Evolutionary conservation across 2,329 filamentous ascomycete genomes (phyloP).

Genomic region (Drechslerella dactyloides): DNA sequence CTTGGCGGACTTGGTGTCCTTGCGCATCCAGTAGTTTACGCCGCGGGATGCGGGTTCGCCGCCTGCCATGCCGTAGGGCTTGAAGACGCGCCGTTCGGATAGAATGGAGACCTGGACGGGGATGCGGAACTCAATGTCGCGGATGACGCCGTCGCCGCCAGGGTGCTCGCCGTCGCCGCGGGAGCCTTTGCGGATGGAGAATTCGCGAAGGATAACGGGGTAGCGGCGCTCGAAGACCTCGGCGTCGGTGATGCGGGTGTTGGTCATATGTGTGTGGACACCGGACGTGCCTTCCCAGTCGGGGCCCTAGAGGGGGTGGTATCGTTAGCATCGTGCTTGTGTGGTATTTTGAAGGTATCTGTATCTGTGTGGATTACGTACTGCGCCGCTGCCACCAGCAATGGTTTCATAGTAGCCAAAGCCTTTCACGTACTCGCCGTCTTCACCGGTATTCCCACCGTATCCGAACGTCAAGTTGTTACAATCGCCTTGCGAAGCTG

Average conservation of each 20-base stretch:
- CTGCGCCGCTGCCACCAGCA: slow-evolving; percentile 74
- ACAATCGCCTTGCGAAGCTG: slow-evolving; percentile 78
- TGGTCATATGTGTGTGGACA: slow-evolving; percentile 86
- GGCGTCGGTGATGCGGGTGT: slow-evolving; percentile 80
- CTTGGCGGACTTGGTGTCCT: slow-evolving; percentile 64
- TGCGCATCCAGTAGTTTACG: slow-evolving; percentile 84
- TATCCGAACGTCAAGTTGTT: slow-evolving; percentile 88
- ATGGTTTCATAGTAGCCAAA: slow-evolving; percentile 91
- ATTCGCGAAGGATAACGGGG: slow-evolving; percentile 74
- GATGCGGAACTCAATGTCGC: slow-evolving; percentile 81
- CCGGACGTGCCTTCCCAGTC: slow-evolving; percentile 75
- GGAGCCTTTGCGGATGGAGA: slow-evolving; percentile 68
- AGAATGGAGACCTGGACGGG: slow-evolving; percentile 80
- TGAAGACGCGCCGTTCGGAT: slow-evolving; percentile 75
- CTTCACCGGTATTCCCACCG: slow-evolving; percentile 67
- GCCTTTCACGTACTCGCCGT: slow-evolving; percentile 69
- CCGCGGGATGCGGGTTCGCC: slow-evolving; percentile 80
- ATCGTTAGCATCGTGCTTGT: background rate
- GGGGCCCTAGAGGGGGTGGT: slow-evolving; percentile 60
- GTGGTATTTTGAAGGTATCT: background rate
- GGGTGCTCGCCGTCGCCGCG: slow-evolving; percentile 70
- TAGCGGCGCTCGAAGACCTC: slow-evolving; percentile 81
- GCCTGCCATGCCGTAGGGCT: slow-evolving; percentile 82
- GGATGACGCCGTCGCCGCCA: slow-evolving; percentile 77
- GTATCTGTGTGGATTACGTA: slow-evolving; percentile 26